Base-by-base conservation (phyloP, 768 basidiomycete species). In the Podaxis pistillaris region DNA sequence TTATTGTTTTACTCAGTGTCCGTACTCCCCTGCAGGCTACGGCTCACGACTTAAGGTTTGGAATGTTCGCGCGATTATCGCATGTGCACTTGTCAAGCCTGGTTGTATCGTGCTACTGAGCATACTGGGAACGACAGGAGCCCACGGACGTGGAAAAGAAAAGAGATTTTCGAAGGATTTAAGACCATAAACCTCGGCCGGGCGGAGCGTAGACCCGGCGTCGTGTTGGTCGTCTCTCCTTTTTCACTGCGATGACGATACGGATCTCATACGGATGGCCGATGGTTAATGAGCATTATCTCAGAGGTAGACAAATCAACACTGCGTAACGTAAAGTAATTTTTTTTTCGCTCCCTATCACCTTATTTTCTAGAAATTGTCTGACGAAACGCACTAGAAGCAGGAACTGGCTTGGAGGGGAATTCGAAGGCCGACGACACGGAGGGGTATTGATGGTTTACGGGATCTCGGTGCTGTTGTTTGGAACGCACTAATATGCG, bases 51-150 rank as follows among this genome's bases (percentile, higher is more conserved):
- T 28, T 4, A 4, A 0, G 33, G 54, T 24, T 30, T 30, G 24
- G 30, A 4, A 36, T 54, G 7, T 54, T 56, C 54, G 38, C 54
- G 54, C 54, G 54, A 22, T 56, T 56, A 56, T 56, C 54, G 54
- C 54, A 56, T 12, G 9, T 9, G 9, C 9, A 9, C 8, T 33
- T 33, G 8, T 2, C 11, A 24, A 24, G 36, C 36, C n/a, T 38
- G 36, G n/a, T 19, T 9, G 19, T 24, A 22, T 19, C 41, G 38
- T 56, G 54, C 3, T 19, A 56, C 36, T 19, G 38, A 8, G 19
- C n/a, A 7, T 3, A 2, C 44, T 3, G 2, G 19, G 19, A 46
- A 46, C 1, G 44, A 19, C 44, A 46, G n/a, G 44, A 46, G 19
- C 44, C 44, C 19, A 19, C 19, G 19, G 41, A 44, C 41, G n/a